Conservation (phyloP, 2,329 filamentous ascomycete genomes). For the Pseudogymnoascus pannorum region DNA sequence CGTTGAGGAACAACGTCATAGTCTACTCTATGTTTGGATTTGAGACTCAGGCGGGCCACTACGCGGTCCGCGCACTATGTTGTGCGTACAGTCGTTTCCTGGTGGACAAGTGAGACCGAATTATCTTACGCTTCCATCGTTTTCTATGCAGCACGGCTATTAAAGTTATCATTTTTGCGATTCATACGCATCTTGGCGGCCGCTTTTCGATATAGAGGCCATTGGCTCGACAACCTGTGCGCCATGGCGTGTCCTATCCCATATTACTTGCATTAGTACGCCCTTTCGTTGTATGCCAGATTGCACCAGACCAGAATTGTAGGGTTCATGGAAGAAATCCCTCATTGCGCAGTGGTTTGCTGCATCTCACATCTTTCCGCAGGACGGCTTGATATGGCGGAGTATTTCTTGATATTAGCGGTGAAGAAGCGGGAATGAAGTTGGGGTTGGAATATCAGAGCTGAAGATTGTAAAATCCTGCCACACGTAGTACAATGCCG, state of each 20-base stretch:
- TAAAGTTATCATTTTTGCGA: not conserved
- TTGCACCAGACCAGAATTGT: not conserved
- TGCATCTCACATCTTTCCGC: not conserved
- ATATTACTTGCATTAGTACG: not conserved
- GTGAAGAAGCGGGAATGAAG: not conserved
- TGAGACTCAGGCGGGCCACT: not conserved
- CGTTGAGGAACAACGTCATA: slow-evolving; percentile 4
- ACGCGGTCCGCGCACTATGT: slow-evolving; percentile 1
- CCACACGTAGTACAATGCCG: not conserved
- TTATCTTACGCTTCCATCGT: not conserved
- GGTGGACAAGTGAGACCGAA: not conserved
- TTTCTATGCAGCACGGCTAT: not conserved
- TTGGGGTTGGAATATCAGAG: not conserved
- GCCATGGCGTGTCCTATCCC: not conserved
- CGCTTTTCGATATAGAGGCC: not conserved
- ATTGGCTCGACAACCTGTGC: slow-evolving; percentile 1
- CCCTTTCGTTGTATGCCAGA: not conserved
- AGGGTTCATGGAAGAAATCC: not conserved
- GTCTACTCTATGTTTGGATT: slow-evolving; percentile 3
- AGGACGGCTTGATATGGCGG: not conserved
- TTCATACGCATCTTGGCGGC: not conserved
- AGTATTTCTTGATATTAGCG: slow-evolving; percentile 5
- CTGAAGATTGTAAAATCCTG: not conserved
- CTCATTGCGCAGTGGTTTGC: not conserved
- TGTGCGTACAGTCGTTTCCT: not conserved